A percentile compares a stretch with the other conserved stretches of the same genome.
phyloP scores from a whole-genome alignment of 73 alveolate species.

The Symbiodinium pilosum region DNA sequence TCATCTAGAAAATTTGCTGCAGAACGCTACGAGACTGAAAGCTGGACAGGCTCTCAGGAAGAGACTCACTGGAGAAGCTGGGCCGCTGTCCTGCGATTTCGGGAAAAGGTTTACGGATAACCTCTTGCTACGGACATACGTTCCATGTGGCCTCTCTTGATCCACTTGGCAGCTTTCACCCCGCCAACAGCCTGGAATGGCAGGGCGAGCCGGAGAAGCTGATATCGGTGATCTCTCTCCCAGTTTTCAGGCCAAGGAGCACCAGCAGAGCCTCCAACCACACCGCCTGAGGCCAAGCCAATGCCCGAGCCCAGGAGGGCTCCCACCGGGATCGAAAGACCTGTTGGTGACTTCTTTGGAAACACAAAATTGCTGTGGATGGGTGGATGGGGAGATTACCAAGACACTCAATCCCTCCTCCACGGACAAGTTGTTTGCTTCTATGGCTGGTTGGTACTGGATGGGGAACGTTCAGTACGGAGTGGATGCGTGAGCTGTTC shows the following conservation, averaged over 20 bases:
- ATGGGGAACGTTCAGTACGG: too few species aligned
- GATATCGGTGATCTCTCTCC: not conserved
- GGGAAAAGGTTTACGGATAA: too few species aligned
- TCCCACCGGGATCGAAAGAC: not conserved
- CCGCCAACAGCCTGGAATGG: not conserved
- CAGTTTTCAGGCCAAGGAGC: not conserved
- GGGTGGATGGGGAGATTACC: too few species aligned
- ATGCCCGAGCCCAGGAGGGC: not conserved
- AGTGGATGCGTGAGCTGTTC: too few species aligned
- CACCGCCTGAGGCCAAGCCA: slow-evolving; percentile 7
- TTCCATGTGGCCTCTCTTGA: not conserved
- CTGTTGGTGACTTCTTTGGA: too few species aligned
- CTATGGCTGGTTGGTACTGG: too few species aligned
- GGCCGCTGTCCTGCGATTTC: not conserved
- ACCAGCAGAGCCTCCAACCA: slow-evolving; percentile 1
- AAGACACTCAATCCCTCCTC: too few species aligned
- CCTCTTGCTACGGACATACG: too few species aligned
- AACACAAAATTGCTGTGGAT: too few species aligned
- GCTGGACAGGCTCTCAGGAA: not conserved
- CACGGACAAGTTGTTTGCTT: too few species aligned
- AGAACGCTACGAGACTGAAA: not conserved
- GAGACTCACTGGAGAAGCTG: not conserved
- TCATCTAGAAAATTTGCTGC: not conserved
- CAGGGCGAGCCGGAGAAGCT: too few species aligned
- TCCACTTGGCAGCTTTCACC: not conserved